Evolutionary conservation across 208 protist genomes (phyloP).

Genomic region (Willaertia magna): DNA sequence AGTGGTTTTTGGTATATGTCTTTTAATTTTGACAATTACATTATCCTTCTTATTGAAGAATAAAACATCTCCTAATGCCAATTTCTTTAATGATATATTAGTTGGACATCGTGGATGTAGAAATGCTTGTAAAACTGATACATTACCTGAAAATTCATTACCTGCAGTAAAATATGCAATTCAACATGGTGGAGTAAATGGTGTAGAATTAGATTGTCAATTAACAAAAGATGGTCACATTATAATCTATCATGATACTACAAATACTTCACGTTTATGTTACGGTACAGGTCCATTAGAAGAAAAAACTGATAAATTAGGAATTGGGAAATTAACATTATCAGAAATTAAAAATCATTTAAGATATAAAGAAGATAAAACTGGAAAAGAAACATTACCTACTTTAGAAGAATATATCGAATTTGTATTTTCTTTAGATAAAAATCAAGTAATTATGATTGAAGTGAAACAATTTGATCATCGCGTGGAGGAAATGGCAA

Average conservation of each 20-base stretch:
- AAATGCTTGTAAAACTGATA: constrained; percentile 29
- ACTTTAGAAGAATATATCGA: constrained; percentile 64
- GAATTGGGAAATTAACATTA: constrained; percentile 49
- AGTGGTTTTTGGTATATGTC: too few species aligned
- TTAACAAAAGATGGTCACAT: constrained; percentile 63
- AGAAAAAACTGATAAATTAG: constrained; percentile 3
- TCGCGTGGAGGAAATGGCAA: constrained; percentile 43
- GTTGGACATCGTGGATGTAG: constrained; percentile 69
- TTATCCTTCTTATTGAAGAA: too few species aligned
- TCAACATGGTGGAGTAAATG: constrained; percentile 43
- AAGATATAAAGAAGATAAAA: constrained; percentile 44
- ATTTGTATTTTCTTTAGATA: constrained; percentile 54
- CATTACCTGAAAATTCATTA: constrained; percentile 65
- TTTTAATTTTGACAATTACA: too few species aligned
- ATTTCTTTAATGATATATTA: neutral
- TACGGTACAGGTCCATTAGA: neutral
- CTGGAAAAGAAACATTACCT: constrained; percentile 52
- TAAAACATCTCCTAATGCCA: neutral
- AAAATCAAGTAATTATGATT: constrained; percentile 52
- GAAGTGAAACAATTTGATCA: constrained; percentile 60
- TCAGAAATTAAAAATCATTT: constrained; percentile 53
- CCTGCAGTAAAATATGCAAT: constrained; percentile 63
- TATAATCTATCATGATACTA: constrained; percentile 59
- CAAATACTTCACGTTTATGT: constrained; percentile 22
- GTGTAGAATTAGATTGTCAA: constrained; percentile 63